These are phyloP conservation scores for Ramaria sp. DNA, from an alignment of 768 basidiomycete genomes.

Conservation along the genomic window DNA sequence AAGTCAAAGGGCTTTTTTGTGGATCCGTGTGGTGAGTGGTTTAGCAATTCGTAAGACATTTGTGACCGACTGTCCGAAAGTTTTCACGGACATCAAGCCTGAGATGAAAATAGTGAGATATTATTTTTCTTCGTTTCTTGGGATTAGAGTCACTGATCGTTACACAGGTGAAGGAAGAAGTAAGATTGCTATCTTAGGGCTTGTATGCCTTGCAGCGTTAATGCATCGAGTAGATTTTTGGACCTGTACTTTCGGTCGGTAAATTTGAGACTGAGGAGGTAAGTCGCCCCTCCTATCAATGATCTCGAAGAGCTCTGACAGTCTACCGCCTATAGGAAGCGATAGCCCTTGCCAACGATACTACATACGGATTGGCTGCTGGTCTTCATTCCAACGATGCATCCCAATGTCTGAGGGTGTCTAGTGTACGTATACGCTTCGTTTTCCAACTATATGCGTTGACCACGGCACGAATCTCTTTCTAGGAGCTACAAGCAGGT, in stretches of 20 bases:
- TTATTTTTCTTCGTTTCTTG: not conserved
- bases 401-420: conserved; percentile 82
- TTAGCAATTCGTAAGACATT: not conserved
- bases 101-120: conserved; percentile 76
- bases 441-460: not conserved
- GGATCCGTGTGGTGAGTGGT: conserved; percentile 70
- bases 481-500: conserved; percentile 72
- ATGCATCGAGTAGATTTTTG: conserved; percentile 62
- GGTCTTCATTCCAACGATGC: conserved; percentile 85
- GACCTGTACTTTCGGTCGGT: conserved; percentile 80
- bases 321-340: conserved; percentile 37
- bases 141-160: not conserved
- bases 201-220: not conserved
- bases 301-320: not conserved
- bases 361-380: conserved; percentile 84
- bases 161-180: conserved; percentile 63
- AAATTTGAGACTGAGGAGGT: conserved; percentile 73
- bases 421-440: conserved; percentile 18
- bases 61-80: conserved; percentile 24
- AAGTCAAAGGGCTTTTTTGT: conserved; percentile 76
- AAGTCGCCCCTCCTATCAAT: not conserved
- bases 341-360: conserved; percentile 75
- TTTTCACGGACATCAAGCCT: conserved; percentile 70
- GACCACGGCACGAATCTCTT: not conserved
- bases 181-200: conserved; percentile 11